Evolutionary conservation across 1,139 yeast genomes (phyloP).

Genomic region (Pichia sp.): DNA sequence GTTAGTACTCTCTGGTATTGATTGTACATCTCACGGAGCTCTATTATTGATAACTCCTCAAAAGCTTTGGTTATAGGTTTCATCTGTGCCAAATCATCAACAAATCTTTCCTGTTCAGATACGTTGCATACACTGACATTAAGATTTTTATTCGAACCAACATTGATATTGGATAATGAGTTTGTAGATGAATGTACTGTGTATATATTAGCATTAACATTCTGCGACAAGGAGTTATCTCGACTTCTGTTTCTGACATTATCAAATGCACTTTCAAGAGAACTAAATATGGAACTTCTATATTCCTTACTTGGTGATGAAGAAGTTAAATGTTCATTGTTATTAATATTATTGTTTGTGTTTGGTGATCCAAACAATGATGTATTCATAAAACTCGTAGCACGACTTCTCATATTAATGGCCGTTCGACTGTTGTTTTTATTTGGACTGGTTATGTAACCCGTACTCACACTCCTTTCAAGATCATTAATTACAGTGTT

Average conservation of each 20-base stretch:
- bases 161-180: too few relatives aligned
- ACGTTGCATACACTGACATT: not conserved
- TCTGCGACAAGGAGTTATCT: slow-evolving; percentile 19
- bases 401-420: slow-evolving; percentile 24
- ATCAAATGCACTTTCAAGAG: slow-evolving; percentile 29
- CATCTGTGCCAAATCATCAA: not conserved
- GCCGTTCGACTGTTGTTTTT: not conserved
- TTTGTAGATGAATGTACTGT: not conserved
- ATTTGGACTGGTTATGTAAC: slow-evolving; percentile 1
- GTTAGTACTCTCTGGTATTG: slow-evolving; percentile 1
- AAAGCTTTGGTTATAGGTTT: slow-evolving; percentile 1
- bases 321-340: not conserved
- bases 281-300: slow-evolving; percentile 20
- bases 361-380: slow-evolving; percentile 21
- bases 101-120: too few relatives aligned
- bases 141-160: not conserved
- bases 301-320: slow-evolving; percentile 13
- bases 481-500: slow-evolving; percentile 1
- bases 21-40: slow-evolving; percentile 6
- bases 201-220: not conserved
- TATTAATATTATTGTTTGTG: not conserved
- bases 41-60: slow-evolving; percentile 4
- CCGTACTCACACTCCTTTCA: slow-evolving; percentile 6
- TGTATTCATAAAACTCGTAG: slow-evolving; percentile 26
- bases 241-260: slow-evolving; percentile 27